Evolutionary conservation across 305 asterid species (phyloP).

Genomic region (Petunia hybrid): DNA sequence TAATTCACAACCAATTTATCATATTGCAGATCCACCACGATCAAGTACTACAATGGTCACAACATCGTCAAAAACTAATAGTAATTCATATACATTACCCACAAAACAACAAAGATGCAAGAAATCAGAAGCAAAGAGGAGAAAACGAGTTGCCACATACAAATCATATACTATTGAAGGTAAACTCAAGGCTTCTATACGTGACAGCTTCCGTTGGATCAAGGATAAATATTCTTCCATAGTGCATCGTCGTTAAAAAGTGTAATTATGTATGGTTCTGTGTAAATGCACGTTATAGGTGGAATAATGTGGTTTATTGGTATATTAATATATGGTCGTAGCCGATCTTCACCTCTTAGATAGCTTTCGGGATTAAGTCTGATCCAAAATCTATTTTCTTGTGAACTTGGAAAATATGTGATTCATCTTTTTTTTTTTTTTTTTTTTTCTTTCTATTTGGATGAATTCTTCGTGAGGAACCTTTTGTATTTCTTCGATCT

Average conservation of each 20-base stretch:
- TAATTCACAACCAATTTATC: background rate
- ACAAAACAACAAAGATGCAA: background rate
- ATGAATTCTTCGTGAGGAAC: too few species aligned
- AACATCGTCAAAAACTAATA: slow-evolving; percentile 14
- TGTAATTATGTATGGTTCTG: too few species aligned
- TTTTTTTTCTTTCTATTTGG: too few species aligned
- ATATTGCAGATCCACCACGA: background rate
- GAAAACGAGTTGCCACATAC: slow-evolving; percentile 29
- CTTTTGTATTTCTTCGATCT: too few species aligned
- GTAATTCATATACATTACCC: background rate
- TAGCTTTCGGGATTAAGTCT: too few species aligned
- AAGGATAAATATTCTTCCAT: slow-evolving; percentile 27
- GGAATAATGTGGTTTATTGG: too few species aligned
- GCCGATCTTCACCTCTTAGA: too few species aligned
- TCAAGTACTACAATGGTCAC: background rate
- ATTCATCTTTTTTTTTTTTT: too few species aligned
- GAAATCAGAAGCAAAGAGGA: slow-evolving; percentile 24
- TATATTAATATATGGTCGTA: too few species aligned
- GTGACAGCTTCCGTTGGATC: slow-evolving; percentile 30
- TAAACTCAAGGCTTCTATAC: slow-evolving; percentile 28
- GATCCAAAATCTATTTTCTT: too few species aligned
- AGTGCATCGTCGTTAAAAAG: background rate
- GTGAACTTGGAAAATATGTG: too few species aligned
- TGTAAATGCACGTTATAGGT: too few species aligned
- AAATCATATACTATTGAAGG: slow-evolving; percentile 27